Evolutionary conservation across 2,329 filamentous ascomycete genomes (phyloP), one percentile per base, ranked within the genome.

Genomic region (Pseudopithomyces chartarum): DNA sequence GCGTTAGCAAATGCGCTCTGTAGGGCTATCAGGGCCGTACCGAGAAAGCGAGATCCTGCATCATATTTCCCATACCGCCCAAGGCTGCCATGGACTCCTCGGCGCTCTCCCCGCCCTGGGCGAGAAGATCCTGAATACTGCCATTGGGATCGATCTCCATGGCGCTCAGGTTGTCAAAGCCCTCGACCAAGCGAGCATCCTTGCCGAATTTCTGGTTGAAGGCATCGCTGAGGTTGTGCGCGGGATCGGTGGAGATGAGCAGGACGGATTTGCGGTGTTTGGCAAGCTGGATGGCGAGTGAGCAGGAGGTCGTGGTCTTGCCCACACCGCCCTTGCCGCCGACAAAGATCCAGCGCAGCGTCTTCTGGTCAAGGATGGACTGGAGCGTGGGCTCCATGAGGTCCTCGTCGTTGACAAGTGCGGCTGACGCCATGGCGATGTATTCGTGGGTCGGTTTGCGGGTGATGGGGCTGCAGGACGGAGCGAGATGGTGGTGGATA

Each of bases 61-160:
- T 97, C 93, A 98, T 97, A 67, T 90, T 90, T 23, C 94, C 93
- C 80, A 97, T 87, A 2, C 85, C 87, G 15, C 83, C 73, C 59
- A 88, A 69, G 10, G 88, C 89, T 49, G 84, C 85, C 81, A 91
- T 87, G 39, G 87, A 87, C 63, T 92, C 90, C 64, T 87, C 83
- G 2, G 82, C 85, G 23, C 84, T 85, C 48, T 91, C 91, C 17
- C 91, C 92, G 42, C 85, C 88, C 73, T 89, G 89, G 10, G 90
- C 90, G 61, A 99, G 81, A 55, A 99, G 81, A 75, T 99, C 95
- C 79, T 97, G 95, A 77, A 99, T 97, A 73, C 92, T 97, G 46
- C 94, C 95, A 74, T 97, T 98, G 52, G 95, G 95, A 73, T 99
- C 95, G 69, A 99, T 98, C 80, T 99, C 95, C 95, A 99, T 99